A percentile compares a stretch with the other conserved stretches of the same genome.
Evolutionary conservation across 108 stramenopile species (phyloP).

Genomic region (Fragilariopsis cylindrus): DNA sequence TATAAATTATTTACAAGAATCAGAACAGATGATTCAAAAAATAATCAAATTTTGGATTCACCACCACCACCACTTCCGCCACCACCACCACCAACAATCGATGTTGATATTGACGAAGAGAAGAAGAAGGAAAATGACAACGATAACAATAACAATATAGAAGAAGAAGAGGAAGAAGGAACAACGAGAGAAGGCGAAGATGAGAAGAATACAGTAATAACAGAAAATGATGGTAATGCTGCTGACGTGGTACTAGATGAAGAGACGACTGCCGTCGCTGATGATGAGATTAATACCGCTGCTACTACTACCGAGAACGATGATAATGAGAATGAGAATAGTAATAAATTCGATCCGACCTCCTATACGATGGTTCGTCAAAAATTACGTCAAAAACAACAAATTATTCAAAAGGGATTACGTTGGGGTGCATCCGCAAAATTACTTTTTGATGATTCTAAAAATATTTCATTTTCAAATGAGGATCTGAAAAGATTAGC

Average conservation of each 20-base stretch:
- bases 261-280: background rate
- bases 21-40: no score
- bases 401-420: constrained; percentile 42
- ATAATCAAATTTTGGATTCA: no score
- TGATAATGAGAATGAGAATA: background rate
- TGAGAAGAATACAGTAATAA: no score
- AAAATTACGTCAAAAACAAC: constrained; percentile 37
- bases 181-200: no score
- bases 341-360: constrained; percentile 48
- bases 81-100: no score
- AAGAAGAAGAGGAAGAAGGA: background rate
- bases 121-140: background rate
- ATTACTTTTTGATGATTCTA: constrained; percentile 19
- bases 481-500: constrained; percentile 37
- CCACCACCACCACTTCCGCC: no score
- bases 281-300: background rate
- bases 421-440: constrained; percentile 46
- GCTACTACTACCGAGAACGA: background rate
- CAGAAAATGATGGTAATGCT: no score
- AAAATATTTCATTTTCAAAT: background rate
- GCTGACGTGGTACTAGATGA: constrained; percentile 4
- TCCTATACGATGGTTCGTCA: constrained; percentile 57
- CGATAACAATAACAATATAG: constrained; percentile 7
- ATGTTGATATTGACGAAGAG: no score
- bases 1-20: no score